Evolutionary conservation across 1,139 yeast species (phyloP).

Genomic region (Kodamaea anthophila): DNA sequence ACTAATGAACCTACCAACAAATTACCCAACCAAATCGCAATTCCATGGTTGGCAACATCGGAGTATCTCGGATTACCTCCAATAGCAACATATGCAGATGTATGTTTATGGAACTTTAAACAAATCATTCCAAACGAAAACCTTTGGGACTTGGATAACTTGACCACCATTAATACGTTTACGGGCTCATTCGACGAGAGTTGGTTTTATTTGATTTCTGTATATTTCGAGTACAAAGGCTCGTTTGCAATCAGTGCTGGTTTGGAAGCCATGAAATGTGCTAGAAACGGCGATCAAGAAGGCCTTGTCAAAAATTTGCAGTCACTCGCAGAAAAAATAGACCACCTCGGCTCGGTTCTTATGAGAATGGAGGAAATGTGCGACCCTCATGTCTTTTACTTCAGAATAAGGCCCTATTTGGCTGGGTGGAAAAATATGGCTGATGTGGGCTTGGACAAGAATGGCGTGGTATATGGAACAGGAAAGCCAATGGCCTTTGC

Average conservation of each 20-base stretch:
- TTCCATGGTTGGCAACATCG: conserved; percentile 59
- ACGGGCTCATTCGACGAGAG: conserved; percentile 89
- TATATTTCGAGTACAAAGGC: conserved; percentile 78
- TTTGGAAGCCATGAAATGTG: conserved; percentile 49
- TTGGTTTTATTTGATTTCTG: conserved; percentile 90
- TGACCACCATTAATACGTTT: conserved; percentile 77
- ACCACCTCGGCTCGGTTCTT: conserved; percentile 64
- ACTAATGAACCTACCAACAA: conserved; percentile 59
- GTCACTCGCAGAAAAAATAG: conserved; percentile 68
- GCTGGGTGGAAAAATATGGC: conserved; percentile 96
- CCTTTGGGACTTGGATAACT: conserved; percentile 51
- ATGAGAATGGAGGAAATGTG: conserved; percentile 91
- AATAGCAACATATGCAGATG: conserved; percentile 78
- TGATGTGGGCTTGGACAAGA: conserved; percentile 69
- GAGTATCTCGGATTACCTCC: conserved; percentile 72
- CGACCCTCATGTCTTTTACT: conserved; percentile 88
- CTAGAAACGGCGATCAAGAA: conserved; percentile 25
- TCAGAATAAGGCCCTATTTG: conserved; percentile 76
- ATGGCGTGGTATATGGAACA: conserved; percentile 66
- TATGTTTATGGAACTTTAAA: conserved; percentile 83
- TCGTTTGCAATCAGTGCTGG: conserved; percentile 60
- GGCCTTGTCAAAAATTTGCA: conserved; percentile 47
- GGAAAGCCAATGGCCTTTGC: conserved; percentile 52
- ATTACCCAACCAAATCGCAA: conserved; percentile 62
- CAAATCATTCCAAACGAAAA: conserved; percentile 46